Evolutionary conservation across 1,139 yeast genomes (phyloP).

Genomic region (Suhomyces yuchorum): DNA sequence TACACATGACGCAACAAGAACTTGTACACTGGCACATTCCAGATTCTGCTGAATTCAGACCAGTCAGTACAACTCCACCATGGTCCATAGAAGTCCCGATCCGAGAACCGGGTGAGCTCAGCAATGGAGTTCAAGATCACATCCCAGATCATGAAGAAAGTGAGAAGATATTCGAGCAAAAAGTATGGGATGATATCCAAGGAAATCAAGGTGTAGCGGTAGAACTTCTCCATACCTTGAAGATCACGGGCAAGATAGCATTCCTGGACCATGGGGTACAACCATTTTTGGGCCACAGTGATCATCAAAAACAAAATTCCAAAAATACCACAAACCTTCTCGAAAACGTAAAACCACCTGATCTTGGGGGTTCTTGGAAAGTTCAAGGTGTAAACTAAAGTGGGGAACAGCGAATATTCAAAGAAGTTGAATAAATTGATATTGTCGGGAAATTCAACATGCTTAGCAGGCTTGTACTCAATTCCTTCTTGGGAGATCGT

Average conservation of each 20-base stretch:
- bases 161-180: slow-evolving; percentile 68
- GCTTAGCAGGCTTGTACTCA: slow-evolving; percentile 20
- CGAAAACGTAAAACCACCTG: slow-evolving; percentile 69
- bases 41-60: slow-evolving; percentile 90
- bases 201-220: slow-evolving; percentile 60
- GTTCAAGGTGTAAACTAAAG: slow-evolving; percentile 75
- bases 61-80: slow-evolving; percentile 98
- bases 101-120: slow-evolving; percentile 82
- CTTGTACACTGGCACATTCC: slow-evolving; percentile 96
- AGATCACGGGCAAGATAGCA: slow-evolving; percentile 55
- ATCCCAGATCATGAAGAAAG: slow-evolving; percentile 93
- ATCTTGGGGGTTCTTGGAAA: slow-evolving; percentile 75
- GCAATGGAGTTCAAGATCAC: slow-evolving; percentile 86
- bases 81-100: slow-evolving; percentile 88
- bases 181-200: slow-evolving; percentile 83
- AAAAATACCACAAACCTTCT: slow-evolving; percentile 75
- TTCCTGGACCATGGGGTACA: slow-evolving; percentile 73
- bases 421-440: slow-evolving; percentile 69
- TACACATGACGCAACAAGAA: slow-evolving; percentile 91
- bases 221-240: slow-evolving; percentile 46
- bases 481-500: slow-evolving; percentile 18
- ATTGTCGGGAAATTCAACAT: slow-evolving; percentile 64
- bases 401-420: slow-evolving; percentile 86
- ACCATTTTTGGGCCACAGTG: slow-evolving; percentile 71
- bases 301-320: slow-evolving; percentile 87